Percentiles rank a stretch among this genome's conserved stretches.
Evolutionary conservation across 371 early-diverging fungal genomes (phyloP).

Genomic region (Haplosporangium sp.): DNA sequence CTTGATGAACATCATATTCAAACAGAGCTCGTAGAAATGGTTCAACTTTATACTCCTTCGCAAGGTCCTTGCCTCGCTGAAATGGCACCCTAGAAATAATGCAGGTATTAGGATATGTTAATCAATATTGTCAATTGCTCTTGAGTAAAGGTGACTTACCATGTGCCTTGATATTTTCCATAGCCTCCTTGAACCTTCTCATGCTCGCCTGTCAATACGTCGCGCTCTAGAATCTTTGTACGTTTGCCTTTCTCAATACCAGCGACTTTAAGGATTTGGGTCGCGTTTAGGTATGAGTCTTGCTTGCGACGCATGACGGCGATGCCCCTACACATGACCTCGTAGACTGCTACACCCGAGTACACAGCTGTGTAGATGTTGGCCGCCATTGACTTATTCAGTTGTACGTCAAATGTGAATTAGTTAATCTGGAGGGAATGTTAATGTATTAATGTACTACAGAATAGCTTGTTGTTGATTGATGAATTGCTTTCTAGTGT

Average conservation of each 20-base stretch:
- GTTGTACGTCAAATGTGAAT: background rate
- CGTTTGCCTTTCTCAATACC: constrained; percentile 92
- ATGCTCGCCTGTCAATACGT: constrained; percentile 84
- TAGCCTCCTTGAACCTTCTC: constrained; percentile 98
- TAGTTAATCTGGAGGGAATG: too few species aligned
- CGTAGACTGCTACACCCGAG: constrained; percentile 89
- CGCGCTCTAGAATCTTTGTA: constrained; percentile 94
- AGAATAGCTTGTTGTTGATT: too few species aligned
- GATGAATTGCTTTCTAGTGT: too few species aligned
- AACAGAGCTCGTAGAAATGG: constrained; percentile 71
- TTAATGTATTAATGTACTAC: too few species aligned
- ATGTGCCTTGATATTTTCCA: constrained; percentile 97
- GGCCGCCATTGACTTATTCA: background rate
- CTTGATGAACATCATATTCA: constrained; percentile 68
- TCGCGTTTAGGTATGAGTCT: constrained; percentile 96
- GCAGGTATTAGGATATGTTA: background rate
- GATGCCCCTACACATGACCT: constrained; percentile 83
- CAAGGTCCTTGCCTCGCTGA: constrained; percentile 78
- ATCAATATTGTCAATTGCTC: background rate
- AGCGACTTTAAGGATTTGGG: constrained; percentile 97
- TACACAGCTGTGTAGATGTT: constrained; percentile 80
- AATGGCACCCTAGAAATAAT: constrained; percentile 80
- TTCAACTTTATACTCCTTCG: constrained; percentile 77
- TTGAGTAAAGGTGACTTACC: constrained; percentile 58
- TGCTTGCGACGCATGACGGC: constrained; percentile 92